Base-by-base conservation (phyloP, 371 early-diverging fungal species). In the Blakeslea trispora region DNA sequence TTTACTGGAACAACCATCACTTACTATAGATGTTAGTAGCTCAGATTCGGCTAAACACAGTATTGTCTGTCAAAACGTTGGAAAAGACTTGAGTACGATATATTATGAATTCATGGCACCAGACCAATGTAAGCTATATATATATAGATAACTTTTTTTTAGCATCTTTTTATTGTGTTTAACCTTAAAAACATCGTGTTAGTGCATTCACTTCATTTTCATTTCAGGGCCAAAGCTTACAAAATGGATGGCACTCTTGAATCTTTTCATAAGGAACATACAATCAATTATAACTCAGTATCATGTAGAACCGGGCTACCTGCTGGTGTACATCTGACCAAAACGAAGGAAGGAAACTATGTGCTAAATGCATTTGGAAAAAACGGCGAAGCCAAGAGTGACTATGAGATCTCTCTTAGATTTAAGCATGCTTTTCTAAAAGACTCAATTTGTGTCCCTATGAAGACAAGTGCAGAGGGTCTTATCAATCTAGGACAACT, bases 351-450 rank as follows among this genome's bases (percentile, higher is more conserved):
- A 39, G 45, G 34, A 13, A 73, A 68, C 5, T 82, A 80, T 35
- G 50, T 64, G 19, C 47, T 82, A 14, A 53, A 56, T 35, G 63
- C 68, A 9, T 55, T 80, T 19, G 83, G 83, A 46, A 80, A 74
- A 52, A 84, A 84, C 57, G 85, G 85, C 68, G 81, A 83, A 41
- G 52, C 52, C 11, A 59, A 72, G 50, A 58, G 57, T 15, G 55
- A 68, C 14, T 52, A 65, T n/a, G 68, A 71, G 11, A 51, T 78
- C 3, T 47, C 55, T 2, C 17, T 84, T 6, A 14, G 45, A 2
- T 44, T 84, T 10, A 61, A 57, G 11, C 82, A 81, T 39, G 44
- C 53, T 0, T 45, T 79, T 46, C 48, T 64, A 10, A 5, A 9
- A 7, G 19, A 31, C 0, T 3, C 42, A 1, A 59, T 75, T 17